Evolutionary conservation across 1,284 basidiomycete genomes (phyloP).

Genomic region (Austropuccinia psidii): DNA sequence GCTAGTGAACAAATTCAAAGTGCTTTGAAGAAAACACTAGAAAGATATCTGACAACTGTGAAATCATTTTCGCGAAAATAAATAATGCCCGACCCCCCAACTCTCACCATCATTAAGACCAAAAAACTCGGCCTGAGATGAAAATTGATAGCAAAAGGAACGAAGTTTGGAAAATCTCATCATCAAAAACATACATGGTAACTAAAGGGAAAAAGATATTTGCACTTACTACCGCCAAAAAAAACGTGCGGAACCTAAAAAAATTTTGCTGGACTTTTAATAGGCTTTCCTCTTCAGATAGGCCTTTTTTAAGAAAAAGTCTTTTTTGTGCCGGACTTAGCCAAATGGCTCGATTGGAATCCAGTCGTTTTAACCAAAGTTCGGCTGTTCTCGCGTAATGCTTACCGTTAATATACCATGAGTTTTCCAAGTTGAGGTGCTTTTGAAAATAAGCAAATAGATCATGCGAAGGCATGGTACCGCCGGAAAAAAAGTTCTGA

Average conservation of each 20-base stretch:
- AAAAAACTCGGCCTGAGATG: slow-evolving; percentile 66
- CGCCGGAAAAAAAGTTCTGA: slow-evolving; percentile 65
- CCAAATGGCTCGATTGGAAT: slow-evolving; percentile 54
- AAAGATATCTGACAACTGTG: too few species aligned
- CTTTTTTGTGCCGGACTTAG: slow-evolving; percentile 55
- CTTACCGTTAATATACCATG: slow-evolving; percentile 60
- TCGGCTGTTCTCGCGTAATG: slow-evolving; percentile 64
- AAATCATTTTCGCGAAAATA: slow-evolving; percentile 48
- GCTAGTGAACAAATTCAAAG: too few species aligned
- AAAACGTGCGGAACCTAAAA: slow-evolving; percentile 49
- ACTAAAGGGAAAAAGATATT: slow-evolving; percentile 38
- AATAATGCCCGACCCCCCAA: slow-evolving; percentile 57
- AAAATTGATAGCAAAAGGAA: slow-evolving; percentile 55
- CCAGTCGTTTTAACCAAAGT: slow-evolving; percentile 62
- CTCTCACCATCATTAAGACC: slow-evolving; percentile 60
- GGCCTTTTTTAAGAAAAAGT: slow-evolving; percentile 49
- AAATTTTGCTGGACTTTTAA: slow-evolving; percentile 57
- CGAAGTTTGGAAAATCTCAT: not conserved
- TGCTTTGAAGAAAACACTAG: too few species aligned
- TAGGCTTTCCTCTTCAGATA: slow-evolving; percentile 39
- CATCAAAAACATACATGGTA: too few species aligned
- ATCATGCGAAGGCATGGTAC: slow-evolving; percentile 60
- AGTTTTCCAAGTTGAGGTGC: slow-evolving; percentile 57
- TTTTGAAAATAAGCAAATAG: slow-evolving; percentile 65
- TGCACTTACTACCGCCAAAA: slow-evolving; percentile 28